These are phyloP conservation scores for Rhipidocladum racemiflorum DNA, from an alignment of 176 grass and related monocot genomes.

Conservation along the genomic window DNA sequence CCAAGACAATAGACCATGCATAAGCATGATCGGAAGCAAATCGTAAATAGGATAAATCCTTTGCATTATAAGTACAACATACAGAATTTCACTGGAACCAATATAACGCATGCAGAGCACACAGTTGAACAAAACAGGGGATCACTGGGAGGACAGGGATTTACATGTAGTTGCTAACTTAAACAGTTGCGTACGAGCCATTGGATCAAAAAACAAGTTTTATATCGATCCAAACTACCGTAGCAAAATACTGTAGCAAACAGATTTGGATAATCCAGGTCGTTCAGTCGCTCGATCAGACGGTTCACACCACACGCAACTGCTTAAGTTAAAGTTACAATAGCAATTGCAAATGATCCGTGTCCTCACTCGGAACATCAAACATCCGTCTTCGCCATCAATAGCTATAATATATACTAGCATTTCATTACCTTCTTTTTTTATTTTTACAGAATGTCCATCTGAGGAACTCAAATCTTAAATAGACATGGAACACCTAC, in stretches of 20 bases:
- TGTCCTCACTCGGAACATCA: neutral
- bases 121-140: neutral
- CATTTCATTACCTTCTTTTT: neutral
- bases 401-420: conserved; percentile 12
- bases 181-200: no score
- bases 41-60: neutral
- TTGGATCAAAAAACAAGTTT: no score
- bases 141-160: no score
- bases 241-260: no score
- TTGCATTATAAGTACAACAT: neutral
- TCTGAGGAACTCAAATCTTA: neutral
- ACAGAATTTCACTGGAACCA: neutral
- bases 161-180: no score
- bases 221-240: no score
- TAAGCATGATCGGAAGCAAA: neutral
- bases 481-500: neutral
- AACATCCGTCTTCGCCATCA: neutral
- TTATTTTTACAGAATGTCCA: neutral
- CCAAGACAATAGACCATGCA: neutral
- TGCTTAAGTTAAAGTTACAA: no score
- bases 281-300: no score
- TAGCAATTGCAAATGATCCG: no score
- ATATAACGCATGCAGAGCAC: neutral
- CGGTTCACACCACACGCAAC: no score
- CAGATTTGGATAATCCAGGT: no score